Conservation (phyloP, 2,329 filamentous ascomycete species). For the Aspergillus fischeri region DNA sequence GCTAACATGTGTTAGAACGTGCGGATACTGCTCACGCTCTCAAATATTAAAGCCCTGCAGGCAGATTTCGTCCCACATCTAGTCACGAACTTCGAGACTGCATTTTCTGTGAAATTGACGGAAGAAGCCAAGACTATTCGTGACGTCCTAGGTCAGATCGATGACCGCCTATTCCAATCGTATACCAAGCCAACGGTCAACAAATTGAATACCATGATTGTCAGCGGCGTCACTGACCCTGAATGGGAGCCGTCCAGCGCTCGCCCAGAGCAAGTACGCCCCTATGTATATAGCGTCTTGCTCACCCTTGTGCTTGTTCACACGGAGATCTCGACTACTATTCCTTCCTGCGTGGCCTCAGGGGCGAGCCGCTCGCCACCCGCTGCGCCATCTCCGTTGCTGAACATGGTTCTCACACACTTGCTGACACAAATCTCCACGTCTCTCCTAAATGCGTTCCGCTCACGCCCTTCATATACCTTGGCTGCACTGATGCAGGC, state of each 20-base stretch:
- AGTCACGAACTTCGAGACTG: constrained; percentile 88
- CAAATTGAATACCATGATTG: constrained; percentile 65
- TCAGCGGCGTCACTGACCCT: constrained; percentile 64
- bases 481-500: constrained; percentile 90
- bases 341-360: constrained; percentile 64
- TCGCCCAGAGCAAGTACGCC: constrained; percentile 68
- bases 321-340: constrained; percentile 79
- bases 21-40: constrained; percentile 88
- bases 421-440: constrained; percentile 76
- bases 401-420: constrained; percentile 76
- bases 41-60: constrained; percentile 81
- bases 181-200: constrained; percentile 78
- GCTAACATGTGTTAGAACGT: constrained; percentile 61
- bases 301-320: constrained; percentile 86
- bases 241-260: constrained; percentile 63
- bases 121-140: constrained; percentile 90
- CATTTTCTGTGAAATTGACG: constrained; percentile 89
- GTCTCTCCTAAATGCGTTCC: constrained; percentile 79
- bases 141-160: constrained; percentile 86
- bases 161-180: constrained; percentile 83
- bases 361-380: constrained; percentile 70
- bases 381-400: constrained; percentile 61
- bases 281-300: constrained; percentile 86
- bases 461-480: constrained; percentile 62
- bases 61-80: constrained; percentile 78